Evolutionary conservation across 2,329 filamentous ascomycete species (phyloP).

Genomic region (Orbilia javanica): DNA sequence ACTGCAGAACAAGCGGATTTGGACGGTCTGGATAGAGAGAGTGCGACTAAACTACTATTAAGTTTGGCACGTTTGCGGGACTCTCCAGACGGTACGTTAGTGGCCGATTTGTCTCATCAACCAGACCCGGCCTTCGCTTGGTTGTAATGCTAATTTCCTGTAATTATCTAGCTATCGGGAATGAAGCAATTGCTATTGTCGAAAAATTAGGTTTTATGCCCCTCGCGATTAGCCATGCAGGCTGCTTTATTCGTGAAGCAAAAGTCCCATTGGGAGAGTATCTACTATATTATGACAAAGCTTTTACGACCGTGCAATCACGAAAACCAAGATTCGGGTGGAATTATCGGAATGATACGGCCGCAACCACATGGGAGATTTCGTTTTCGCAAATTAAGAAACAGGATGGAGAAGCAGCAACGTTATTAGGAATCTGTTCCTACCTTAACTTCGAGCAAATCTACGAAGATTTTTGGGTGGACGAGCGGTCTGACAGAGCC

Average conservation of each 20-base stretch:
- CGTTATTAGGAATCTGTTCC: not conserved
- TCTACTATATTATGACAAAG: not conserved
- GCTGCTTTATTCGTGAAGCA: conserved; percentile 8
- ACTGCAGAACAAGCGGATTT: conserved; percentile 1
- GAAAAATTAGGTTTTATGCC: conserved; percentile 48
- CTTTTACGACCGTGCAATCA: conserved; percentile 33
- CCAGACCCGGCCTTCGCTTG: no score
- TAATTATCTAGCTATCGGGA: not conserved
- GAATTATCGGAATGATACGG: conserved; percentile 39
- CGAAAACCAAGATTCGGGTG: conserved; percentile 31
- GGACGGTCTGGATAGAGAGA: not conserved
- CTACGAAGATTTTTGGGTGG: conserved; percentile 35
- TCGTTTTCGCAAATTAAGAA: conserved; percentile 8
- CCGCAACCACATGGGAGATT: conserved; percentile 54
- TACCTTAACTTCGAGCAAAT: conserved; percentile 57
- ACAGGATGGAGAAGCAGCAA: not conserved
- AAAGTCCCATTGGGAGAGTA: conserved; percentile 10
- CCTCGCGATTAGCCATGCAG: conserved; percentile 24
- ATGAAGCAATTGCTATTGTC: conserved; percentile 15
- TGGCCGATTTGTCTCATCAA: no score
- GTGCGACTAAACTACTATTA: not conserved
- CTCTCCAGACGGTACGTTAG: not conserved
- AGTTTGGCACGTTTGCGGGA: not conserved
- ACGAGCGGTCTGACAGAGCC: not conserved
- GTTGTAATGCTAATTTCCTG: no score